Percentiles rank a stretch among this genome's conserved stretches.
phyloP scores from a whole-genome alignment of 768 basidiomycete genomes.

The Auricularia cornea region DNA sequence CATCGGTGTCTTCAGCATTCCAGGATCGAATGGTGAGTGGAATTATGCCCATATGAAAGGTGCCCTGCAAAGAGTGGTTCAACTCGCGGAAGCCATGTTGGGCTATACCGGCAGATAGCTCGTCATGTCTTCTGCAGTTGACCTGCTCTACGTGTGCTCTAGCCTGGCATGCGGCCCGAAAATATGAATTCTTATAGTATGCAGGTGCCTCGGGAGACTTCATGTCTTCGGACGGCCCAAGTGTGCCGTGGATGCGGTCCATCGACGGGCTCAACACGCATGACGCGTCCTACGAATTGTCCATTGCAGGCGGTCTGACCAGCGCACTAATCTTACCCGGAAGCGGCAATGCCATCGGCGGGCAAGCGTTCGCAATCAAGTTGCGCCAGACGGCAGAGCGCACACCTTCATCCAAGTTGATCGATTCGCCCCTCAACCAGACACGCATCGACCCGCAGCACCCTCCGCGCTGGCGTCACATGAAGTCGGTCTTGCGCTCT shows the following conservation, averaged over 20 bases:
- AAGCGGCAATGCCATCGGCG: conserved; percentile 54
- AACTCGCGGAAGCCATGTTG: too few relatives aligned
- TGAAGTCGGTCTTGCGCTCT: conserved; percentile 65
- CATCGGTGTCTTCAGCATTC: conserved; percentile 35
- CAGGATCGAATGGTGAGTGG: conserved; percentile 24
- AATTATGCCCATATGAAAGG: too few relatives aligned
- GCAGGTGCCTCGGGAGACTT: conserved; percentile 37
- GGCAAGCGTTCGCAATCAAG: conserved; percentile 74
- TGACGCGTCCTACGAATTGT: conserved; percentile 49
- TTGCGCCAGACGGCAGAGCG: conserved; percentile 59
- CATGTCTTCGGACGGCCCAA: conserved; percentile 46
- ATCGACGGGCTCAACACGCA: conserved; percentile 72
- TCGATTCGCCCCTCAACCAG: conserved; percentile 63
- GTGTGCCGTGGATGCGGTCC: conserved; percentile 57
- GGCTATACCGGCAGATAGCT: too few relatives aligned
- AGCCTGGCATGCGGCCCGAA: too few relatives aligned
- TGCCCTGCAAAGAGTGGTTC: too few relatives aligned
- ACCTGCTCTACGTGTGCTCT: conserved; percentile 22
- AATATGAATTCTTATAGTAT: background rate
- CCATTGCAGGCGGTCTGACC: conserved; percentile 64
- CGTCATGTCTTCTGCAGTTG: too few relatives aligned
- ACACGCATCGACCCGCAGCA: conserved; percentile 17
- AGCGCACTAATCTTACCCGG: conserved; percentile 72
- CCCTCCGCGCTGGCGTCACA: conserved; percentile 55
- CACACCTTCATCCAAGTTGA: conserved; percentile 56